Percentiles rank a stretch among this genome's conserved stretches.
Evolutionary conservation across 805 yeast species (phyloP).

Genomic region (Myxozyma lipomycoides): DNA sequence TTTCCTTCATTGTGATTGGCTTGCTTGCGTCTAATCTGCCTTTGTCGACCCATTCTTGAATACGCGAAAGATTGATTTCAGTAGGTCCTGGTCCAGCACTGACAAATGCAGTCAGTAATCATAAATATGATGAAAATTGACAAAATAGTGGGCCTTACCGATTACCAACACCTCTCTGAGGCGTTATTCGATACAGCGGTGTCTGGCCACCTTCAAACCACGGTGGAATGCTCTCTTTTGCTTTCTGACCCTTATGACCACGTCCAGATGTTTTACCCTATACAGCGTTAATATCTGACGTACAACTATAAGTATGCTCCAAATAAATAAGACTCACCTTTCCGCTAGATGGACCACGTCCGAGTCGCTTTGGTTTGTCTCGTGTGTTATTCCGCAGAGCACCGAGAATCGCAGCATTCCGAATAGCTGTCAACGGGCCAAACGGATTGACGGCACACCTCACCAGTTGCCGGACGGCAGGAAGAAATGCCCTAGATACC

Average conservation of each 20-base stretch:
- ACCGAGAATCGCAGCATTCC: slow-evolving; percentile 12
- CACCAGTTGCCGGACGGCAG: not conserved
- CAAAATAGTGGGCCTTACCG: slow-evolving; percentile 9
- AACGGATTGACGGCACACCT: not conserved
- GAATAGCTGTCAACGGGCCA: not conserved
- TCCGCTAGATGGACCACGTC: slow-evolving; percentile 80
- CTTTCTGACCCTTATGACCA: slow-evolving; percentile 98
- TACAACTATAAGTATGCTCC: not conserved
- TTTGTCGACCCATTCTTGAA: slow-evolving; percentile 64
- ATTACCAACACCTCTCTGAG: slow-evolving; percentile 76
- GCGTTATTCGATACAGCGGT: slow-evolving; percentile 76
- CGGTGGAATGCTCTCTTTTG: slow-evolving; percentile 81
- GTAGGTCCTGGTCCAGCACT: not conserved
- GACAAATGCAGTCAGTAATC: not conserved
- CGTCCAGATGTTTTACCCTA: slow-evolving; percentile 93
- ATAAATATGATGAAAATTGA: not conserved
- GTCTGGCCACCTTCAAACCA: slow-evolving; percentile 99
- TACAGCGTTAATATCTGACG: not conserved
- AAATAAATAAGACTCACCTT: slow-evolving; percentile 15
- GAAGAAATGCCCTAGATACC: not conserved
- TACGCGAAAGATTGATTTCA: slow-evolving; percentile 61
- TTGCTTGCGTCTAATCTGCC: slow-evolving; percentile 55
- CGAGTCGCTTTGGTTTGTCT: slow-evolving; percentile 64
- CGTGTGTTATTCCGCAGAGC: slow-evolving; percentile 20
- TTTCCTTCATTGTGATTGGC: slow-evolving; percentile 65